Conservation (phyloP, 208 protist genomes). For the Leishmania amazonensis region DNA sequence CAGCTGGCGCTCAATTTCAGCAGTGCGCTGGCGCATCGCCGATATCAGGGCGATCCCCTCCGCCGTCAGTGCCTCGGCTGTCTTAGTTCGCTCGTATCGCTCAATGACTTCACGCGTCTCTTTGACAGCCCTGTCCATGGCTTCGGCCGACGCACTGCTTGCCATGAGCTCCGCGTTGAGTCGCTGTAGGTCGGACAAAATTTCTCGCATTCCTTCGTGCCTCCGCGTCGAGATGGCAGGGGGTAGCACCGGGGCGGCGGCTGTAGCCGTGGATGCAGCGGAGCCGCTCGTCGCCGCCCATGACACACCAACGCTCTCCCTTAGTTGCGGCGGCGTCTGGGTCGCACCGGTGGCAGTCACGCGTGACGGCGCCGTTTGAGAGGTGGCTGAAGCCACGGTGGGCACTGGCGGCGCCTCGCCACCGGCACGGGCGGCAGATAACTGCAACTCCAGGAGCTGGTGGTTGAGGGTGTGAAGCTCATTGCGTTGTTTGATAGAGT, state of each 20-base stretch:
- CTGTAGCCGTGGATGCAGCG: not conserved
- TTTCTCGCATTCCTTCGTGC: conserved; percentile 45
- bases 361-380: no score
- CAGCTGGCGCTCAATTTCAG: conserved; percentile 65
- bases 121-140: conserved; percentile 77
- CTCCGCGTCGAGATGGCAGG: no score
- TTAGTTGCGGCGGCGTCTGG: not conserved
- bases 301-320: conserved; percentile 17
- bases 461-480: conserved; percentile 69
- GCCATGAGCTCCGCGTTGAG: conserved; percentile 67
- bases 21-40: conserved; percentile 56
- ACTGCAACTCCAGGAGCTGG: conserved; percentile 68
- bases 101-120: conserved; percentile 65
- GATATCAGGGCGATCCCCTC: conserved; percentile 62
- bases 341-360: not conserved
- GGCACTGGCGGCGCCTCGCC: conserved; percentile 9
- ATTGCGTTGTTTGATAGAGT: conserved; percentile 73
- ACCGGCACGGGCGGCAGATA: conserved; percentile 36
- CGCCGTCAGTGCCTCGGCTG: conserved; percentile 39
- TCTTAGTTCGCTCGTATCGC: conserved; percentile 50
- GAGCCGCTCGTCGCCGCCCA: not conserved
- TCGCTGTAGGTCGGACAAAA: conserved; percentile 54
- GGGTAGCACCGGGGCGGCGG: not conserved
- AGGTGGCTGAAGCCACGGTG: not conserved
- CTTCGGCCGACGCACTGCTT: conserved; percentile 64